Conservation (phyloP, 1,284 basidiomycete species). For the Trichosporon asahii region DNA sequence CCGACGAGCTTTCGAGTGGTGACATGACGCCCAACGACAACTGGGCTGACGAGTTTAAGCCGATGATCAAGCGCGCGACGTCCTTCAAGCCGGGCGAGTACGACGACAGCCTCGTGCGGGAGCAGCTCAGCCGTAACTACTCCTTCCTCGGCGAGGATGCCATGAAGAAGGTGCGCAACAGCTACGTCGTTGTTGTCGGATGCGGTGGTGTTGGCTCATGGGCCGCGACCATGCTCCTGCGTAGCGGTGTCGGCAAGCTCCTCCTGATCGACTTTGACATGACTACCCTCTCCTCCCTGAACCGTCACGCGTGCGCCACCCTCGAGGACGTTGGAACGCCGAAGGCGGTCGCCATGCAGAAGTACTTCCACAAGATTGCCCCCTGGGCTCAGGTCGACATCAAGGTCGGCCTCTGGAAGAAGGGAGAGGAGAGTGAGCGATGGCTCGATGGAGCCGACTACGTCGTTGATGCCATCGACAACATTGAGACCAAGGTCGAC, state of each 20-base stretch:
- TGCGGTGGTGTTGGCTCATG: conserved; percentile 96
- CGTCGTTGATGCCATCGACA: conserved; percentile 95
- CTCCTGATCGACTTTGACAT: conserved; percentile 70
- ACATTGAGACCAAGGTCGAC: conserved; percentile 91
- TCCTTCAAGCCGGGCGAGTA: conserved; percentile 54
- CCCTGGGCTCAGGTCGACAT: conserved; percentile 67
- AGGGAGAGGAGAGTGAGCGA: conserved; percentile 62
- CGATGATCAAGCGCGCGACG: conserved; percentile 9
- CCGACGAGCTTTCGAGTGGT: neutral
- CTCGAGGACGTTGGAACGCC: conserved; percentile 88
- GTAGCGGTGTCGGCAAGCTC: conserved; percentile 55
- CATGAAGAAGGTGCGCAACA: conserved; percentile 73
- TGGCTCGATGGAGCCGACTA: conserved; percentile 79
- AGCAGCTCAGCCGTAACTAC: conserved; percentile 84
- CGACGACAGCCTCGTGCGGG: conserved; percentile 71
- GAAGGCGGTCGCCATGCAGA: conserved; percentile 81
- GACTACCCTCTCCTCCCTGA: conserved; percentile 86
- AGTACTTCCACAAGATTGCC: conserved; percentile 65
- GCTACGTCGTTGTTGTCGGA: conserved; percentile 81
- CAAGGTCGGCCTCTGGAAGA: conserved; percentile 77
- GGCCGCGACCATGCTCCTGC: conserved; percentile 87
- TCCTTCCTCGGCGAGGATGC: conserved; percentile 89
- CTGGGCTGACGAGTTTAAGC: conserved; percentile 25
- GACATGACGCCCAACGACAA: conserved; percentile 7
- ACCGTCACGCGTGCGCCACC: conserved; percentile 89